These are phyloP conservation scores for Cutaneotrichosporon sp. DNA, from an alignment of 1,284 basidiomycete genomes.

Conservation along the genomic window DNA sequence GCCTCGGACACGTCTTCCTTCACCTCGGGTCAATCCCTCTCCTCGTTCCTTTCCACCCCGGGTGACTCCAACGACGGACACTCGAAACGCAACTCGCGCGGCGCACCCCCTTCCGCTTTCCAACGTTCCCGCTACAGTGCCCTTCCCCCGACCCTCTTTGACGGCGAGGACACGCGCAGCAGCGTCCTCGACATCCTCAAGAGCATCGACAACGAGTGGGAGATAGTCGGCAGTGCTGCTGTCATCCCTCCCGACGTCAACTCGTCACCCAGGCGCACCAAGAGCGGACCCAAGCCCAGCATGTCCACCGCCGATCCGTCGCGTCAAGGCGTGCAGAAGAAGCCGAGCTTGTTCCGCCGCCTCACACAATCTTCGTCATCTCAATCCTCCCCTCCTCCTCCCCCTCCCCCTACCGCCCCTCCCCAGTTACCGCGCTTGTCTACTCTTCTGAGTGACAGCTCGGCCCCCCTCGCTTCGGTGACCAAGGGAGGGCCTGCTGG, in stretches of 20 bases:
- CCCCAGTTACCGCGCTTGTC: conserved; percentile 21
- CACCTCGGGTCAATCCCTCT: conserved; percentile 1
- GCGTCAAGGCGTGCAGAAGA: conserved; percentile 14
- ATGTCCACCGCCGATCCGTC: conserved; percentile 19
- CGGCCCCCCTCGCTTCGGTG: background rate
- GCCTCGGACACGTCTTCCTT: conserved; percentile 2
- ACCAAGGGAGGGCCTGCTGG: background rate
- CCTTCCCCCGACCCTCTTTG: conserved; percentile 13
- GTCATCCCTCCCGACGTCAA: conserved; percentile 1
- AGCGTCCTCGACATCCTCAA: conserved; percentile 16
- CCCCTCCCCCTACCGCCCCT: background rate
- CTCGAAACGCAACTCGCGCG: background rate
- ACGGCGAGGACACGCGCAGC: conserved; percentile 19
- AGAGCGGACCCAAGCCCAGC: conserved; percentile 1
- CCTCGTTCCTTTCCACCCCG: conserved; percentile 10
- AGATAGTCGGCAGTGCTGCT: conserved; percentile 15
- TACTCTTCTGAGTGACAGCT: conserved; percentile 1
- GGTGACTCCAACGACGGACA: background rate
- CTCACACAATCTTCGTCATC: conserved; percentile 11
- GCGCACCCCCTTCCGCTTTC: conserved; percentile 2
- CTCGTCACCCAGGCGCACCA: conserved; percentile 2
- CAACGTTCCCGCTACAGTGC: background rate
- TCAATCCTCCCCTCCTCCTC: conserved; percentile 3
- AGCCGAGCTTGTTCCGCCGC: conserved; percentile 19
- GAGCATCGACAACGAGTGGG: conserved; percentile 21